Conservation (phyloP, 176 grass and related monocot genomes). For the Avena sativa region DNA sequence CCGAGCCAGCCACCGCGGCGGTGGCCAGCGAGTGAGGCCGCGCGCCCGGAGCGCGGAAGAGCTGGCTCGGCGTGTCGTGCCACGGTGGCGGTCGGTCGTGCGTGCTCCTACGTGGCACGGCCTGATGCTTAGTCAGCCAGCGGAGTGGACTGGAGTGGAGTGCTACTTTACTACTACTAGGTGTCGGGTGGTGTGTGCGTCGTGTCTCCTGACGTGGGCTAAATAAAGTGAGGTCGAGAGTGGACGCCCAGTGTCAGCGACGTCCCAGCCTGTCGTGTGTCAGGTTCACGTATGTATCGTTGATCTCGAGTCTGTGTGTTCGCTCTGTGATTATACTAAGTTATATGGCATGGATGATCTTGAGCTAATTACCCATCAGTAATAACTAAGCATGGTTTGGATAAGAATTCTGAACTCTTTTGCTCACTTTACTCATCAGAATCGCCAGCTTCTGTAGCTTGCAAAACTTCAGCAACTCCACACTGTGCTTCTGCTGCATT, state of each 20-base stretch:
- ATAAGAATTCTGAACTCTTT: background rate
- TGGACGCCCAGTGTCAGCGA: constrained; percentile 19
- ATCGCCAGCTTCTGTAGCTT: background rate
- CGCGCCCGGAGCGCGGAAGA: background rate
- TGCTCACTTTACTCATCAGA: background rate
- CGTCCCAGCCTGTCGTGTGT: background rate
- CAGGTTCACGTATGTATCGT: background rate
- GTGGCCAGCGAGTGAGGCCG: constrained; percentile 42
- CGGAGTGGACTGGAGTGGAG: background rate
- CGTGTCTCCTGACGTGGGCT: constrained; percentile 40
- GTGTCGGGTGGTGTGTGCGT: background rate
- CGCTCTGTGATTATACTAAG: background rate
- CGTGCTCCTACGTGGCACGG: constrained; percentile 36
- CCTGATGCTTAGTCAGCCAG: constrained; percentile 1
- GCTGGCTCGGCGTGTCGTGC: background rate
- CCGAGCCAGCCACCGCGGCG: background rate
- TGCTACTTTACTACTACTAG: background rate
- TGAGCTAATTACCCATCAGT: background rate
- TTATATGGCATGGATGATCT: background rate
- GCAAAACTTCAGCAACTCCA: too few relatives aligned
- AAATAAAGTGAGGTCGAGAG: constrained; percentile 38
- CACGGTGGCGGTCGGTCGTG: background rate
- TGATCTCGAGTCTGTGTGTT: background rate
- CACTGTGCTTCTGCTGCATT: background rate
- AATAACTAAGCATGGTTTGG: background rate